Evolutionary conservation across 2,329 filamentous ascomycete genomes (phyloP), one percentile per base, ranked within the genome.

Genomic region (Ceratocystis ficicola): DNA sequence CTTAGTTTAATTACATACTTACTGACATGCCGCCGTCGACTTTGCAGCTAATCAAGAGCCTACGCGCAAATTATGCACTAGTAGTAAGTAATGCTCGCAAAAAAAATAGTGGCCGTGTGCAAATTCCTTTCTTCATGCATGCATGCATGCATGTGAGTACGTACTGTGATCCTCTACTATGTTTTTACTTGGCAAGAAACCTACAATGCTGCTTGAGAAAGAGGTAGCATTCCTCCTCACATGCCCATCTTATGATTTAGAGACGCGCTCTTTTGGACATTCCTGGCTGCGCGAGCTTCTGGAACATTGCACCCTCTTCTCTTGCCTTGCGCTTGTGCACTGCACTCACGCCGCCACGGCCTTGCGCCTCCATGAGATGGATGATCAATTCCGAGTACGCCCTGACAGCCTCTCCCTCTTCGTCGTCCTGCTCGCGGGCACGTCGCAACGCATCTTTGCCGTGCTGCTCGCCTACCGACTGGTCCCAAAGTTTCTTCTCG

Each of bases 311-410:
- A 8, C 63, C 63, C 25, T 67, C 63, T 30, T 67, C 59, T 44
- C n/a, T 57, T 17, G 60, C 30, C 63, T 67, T 67, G 15, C 63
- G 57, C 30, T 65, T 67, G 6, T 46, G 44, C 30, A 67, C 46
- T 22, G 64, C 66, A 17, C 44, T 20, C 57, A 65, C 32, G 10
- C 60, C 66, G 5, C 50, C 66, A 12, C 50, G 44, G 61, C 65
- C 65, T 28, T 64, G 57, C 8, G 41, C 44, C n/a, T 74, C 73
- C 65, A 84, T 74, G 44, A 84, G 73, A 66, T 79, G 76, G 61
- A 80, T 70, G 20, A 86, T 77, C 25, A 86, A 74, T 68, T 83
- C 81, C 60, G 79, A 81, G 70, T 84, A 87, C 72, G 86, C 84
- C 64, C 80, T 76, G 36, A 87, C 76, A 3, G 77, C 84, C 69